Evolutionary conservation across 75 land plant species (phyloP).

Genomic region (Selaginella moellendorffii): DNA sequence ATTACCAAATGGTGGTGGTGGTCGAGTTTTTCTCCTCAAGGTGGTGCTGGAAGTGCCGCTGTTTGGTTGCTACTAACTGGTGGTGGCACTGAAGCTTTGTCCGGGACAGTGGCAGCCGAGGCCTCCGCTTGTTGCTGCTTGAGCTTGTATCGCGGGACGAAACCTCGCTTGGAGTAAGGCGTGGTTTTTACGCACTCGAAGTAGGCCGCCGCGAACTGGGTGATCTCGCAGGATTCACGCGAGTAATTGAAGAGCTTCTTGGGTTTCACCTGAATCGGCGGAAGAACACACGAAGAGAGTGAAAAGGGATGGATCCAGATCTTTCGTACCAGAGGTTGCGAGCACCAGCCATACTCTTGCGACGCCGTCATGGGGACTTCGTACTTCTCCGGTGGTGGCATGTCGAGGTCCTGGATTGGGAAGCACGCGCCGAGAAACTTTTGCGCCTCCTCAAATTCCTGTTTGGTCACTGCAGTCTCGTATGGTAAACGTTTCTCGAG

Average conservation of each 20-base stretch:
- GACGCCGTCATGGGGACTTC: conserved; percentile 22
- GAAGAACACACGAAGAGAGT: neutral
- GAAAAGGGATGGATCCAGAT: neutral
- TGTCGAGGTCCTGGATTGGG: conserved; percentile 17
- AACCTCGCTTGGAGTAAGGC: conserved; percentile 10
- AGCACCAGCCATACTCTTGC: conserved; percentile 32
- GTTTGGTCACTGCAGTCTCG: conserved; percentile 22
- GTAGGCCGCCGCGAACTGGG: conserved; percentile 16
- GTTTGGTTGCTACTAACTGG: neutral
- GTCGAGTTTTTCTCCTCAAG: neutral
- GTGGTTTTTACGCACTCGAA: conserved; percentile 14
- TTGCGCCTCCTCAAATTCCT: conserved; percentile 19
- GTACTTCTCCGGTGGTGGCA: conserved; percentile 24
- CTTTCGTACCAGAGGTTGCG: conserved; percentile 19
- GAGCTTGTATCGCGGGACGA: neutral
- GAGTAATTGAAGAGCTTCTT: conserved; percentile 16
- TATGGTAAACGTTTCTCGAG: too few species aligned
- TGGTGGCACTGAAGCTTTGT: neutral
- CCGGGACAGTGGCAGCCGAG: neutral
- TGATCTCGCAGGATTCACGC: conserved; percentile 17
- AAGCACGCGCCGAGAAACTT: conserved; percentile 14
- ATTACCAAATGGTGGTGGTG: too few species aligned
- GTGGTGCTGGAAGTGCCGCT: neutral
- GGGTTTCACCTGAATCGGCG: conserved; percentile 12
- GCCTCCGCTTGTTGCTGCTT: neutral